Conservation (phyloP, 352 stramenopile genomes). For the Globisporangium okanoganense region DNA sequence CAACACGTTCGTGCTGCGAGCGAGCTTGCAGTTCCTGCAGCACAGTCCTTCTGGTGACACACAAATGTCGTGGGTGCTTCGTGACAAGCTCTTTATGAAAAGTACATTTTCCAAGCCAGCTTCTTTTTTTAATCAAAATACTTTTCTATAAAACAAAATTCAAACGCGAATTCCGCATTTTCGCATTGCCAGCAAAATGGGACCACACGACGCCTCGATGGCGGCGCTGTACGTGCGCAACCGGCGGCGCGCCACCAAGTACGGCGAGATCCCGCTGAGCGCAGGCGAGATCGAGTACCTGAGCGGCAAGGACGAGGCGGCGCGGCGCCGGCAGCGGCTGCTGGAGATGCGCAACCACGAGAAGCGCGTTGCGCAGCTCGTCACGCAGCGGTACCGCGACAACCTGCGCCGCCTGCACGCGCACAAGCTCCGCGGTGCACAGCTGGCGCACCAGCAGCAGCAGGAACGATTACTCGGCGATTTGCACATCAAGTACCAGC, state of each 20-base stretch:
- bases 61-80: too few species aligned
- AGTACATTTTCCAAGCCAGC: too few species aligned
- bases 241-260: constrained; percentile 14
- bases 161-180: constrained; percentile 6
- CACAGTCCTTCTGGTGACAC: too few species aligned
- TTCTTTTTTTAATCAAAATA: too few species aligned
- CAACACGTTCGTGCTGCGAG: too few species aligned
- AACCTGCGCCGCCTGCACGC: constrained; percentile 53
- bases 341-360: constrained; percentile 59
- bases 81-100: too few species aligned
- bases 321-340: constrained; percentile 43
- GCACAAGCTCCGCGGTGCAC: constrained; percentile 24
- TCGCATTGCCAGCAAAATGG: neutral
- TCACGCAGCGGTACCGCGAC: constrained; percentile 68
- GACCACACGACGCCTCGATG: constrained; percentile 9
- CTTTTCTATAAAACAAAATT: neutral
- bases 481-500: constrained; percentile 48
- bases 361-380: constrained; percentile 51
- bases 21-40: too few species aligned
- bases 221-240: constrained; percentile 18
- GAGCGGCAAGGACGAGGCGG: constrained; percentile 47
- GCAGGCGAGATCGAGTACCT: constrained; percentile 58
- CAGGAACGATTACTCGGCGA: constrained; percentile 42
- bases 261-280: constrained; percentile 61
- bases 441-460: constrained; percentile 23